These are phyloP conservation scores for Scheffersomyces insectosa DNA, from an alignment of 1,139 yeast species.

Conservation along the genomic window DNA sequence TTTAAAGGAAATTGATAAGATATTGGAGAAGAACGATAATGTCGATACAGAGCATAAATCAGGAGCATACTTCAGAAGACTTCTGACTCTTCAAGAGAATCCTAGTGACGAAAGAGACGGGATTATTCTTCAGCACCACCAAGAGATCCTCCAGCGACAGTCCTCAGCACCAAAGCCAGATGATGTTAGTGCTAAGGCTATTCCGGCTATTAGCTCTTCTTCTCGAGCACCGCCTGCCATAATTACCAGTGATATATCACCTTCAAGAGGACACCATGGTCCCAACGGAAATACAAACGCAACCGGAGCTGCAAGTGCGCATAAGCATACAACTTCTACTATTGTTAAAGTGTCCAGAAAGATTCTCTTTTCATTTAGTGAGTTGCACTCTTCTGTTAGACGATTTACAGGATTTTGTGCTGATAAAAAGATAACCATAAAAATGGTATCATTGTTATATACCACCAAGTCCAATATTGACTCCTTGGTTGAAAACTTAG, in stretches of 20 bases:
- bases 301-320: constrained; percentile 4
- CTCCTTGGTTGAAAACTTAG: constrained; percentile 57
- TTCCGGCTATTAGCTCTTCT: constrained; percentile 7
- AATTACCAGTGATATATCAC: constrained; percentile 1
- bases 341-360: constrained; percentile 57
- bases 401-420: constrained; percentile 67
- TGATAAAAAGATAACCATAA: constrained; percentile 61
- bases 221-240: neutral
- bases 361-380: constrained; percentile 61
- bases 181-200: neutral
- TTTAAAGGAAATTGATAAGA: constrained; percentile 38
- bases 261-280: constrained; percentile 1
- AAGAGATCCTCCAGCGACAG: neutral
- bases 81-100: constrained; percentile 68
- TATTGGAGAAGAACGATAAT: constrained; percentile 40
- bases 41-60: constrained; percentile 51
- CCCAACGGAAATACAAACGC: constrained; percentile 5
- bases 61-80: constrained; percentile 69
- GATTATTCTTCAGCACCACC: neutral
- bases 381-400: constrained; percentile 67
- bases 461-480: constrained; percentile 62
- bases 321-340: constrained; percentile 20
- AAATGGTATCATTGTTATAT: constrained; percentile 56
- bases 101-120: constrained; percentile 32
- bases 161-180: neutral